phyloP scores from a whole-genome alignment of 371 early-diverging fungal species.

The Syncephalastrum contaminatum region DNA sequence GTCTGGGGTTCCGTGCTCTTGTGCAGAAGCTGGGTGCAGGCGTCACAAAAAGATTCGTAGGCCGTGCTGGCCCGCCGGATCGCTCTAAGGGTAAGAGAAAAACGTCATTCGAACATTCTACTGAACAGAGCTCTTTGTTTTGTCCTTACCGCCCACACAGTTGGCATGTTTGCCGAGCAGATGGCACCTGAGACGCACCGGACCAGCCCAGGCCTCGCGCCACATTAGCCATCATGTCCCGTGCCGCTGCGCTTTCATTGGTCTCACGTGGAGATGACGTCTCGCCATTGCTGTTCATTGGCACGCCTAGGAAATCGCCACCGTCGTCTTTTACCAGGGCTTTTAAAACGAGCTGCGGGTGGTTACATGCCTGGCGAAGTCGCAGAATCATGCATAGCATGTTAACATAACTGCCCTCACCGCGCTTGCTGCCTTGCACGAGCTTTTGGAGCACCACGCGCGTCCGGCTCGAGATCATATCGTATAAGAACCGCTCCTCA shows the following conservation, averaged over 20 bases:
- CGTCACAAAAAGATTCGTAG: conserved; percentile 11
- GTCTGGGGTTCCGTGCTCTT: not conserved
- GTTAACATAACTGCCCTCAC: conserved; percentile 53
- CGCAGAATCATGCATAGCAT: conserved; percentile 56
- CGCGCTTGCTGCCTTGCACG: conserved; percentile 37
- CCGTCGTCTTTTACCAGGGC: conserved; percentile 49
- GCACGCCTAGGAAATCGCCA: not conserved
- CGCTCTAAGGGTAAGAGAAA: conserved; percentile 3
- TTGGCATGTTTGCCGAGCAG: conserved; percentile 19
- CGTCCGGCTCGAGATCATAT: conserved; percentile 52
- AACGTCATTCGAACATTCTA: conserved; percentile 1
- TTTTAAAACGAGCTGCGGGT: conserved; percentile 75
- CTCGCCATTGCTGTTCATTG: conserved; percentile 3
- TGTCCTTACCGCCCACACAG: conserved; percentile 34
- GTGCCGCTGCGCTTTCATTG: conserved; percentile 18
- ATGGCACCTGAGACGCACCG: conserved; percentile 11
- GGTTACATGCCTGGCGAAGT: conserved; percentile 68
- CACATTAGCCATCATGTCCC: conserved; percentile 26
- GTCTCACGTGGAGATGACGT: conserved; percentile 7
- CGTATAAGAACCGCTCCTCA: conserved; percentile 64
- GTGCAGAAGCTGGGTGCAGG: conserved; percentile 17
- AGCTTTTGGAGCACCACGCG: conserved; percentile 37
- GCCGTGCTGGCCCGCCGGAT: not conserved
- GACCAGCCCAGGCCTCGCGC: conserved; percentile 31
- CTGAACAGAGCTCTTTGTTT: not conserved